Evolutionary conservation across 345 rosid species (phyloP).

Genomic region (Abelmoschus esculentus): DNA sequence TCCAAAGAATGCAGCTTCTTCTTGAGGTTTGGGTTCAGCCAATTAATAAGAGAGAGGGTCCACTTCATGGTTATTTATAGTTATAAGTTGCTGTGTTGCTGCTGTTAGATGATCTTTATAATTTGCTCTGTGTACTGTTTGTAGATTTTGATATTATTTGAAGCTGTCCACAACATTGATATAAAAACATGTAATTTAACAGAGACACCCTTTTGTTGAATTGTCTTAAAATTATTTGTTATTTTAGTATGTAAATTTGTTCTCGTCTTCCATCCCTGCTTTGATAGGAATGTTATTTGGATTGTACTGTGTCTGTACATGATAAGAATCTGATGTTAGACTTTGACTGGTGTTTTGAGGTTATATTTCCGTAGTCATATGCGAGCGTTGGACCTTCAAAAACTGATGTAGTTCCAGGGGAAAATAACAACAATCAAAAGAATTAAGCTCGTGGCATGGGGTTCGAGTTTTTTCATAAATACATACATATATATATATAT

Average conservation of each 20-base stretch:
- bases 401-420: too few species aligned
- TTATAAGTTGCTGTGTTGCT: not conserved
- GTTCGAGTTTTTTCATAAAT: too few species aligned
- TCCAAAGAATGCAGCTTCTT: conserved; percentile 36
- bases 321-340: too few species aligned
- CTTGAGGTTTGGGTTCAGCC: conserved; percentile 19
- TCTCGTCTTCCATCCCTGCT: too few species aligned
- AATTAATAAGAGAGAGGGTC: conserved; percentile 8
- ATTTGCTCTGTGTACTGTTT: not conserved
- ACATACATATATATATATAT: too few species aligned
- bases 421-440: too few species aligned
- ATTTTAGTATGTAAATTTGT: not conserved
- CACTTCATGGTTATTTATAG: not conserved
- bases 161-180: not conserved
- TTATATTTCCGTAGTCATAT: too few species aligned
- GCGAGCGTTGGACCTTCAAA: too few species aligned
- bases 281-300: not conserved
- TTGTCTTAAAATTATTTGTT: not conserved
- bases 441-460: too few species aligned
- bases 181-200: not conserved
- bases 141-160: not conserved
- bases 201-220: not conserved
- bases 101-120: not conserved
- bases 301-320: too few species aligned
- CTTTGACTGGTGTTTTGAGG: too few species aligned